phyloP scores from a whole-genome alignment of 306 rosid genomes.

The Phaseolus lunatus region DNA sequence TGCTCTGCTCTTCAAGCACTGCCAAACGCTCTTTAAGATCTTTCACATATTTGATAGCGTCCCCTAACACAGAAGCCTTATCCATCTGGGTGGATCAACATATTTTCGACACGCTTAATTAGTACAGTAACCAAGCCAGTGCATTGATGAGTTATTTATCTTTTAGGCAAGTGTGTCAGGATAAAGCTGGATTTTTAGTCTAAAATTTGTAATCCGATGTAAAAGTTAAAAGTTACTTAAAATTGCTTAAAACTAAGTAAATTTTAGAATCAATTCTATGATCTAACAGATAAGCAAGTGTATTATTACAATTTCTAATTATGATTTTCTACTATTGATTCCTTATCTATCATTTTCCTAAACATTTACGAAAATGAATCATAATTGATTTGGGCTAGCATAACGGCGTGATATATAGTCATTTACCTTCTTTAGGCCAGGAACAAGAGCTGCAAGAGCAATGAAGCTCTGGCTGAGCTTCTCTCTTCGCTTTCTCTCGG shows the following conservation, averaged over 20 bases:
- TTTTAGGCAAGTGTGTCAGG: neutral
- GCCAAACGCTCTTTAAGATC: conserved; percentile 64
- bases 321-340: no score
- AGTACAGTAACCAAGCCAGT: neutral
- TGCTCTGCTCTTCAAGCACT: conserved; percentile 65
- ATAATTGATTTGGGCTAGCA: neutral
- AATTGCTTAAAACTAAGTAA: neutral
- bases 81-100: conserved; percentile 58
- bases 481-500: conserved; percentile 83
- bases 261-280: neutral
- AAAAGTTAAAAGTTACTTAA: neutral
- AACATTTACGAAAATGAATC: no score
- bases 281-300: neutral
- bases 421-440: conserved; percentile 78
- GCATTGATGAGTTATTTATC: neutral
- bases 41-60: conserved; percentile 71
- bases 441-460: conserved; percentile 80
- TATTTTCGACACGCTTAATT: neutral
- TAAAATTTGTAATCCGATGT: neutral
- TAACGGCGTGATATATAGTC: neutral
- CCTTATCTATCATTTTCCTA: no score
- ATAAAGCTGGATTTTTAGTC: neutral
- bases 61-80: conserved; percentile 77
- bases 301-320: no score
- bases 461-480: conserved; percentile 81